Percentiles rank a stretch among this genome's conserved stretches.
Conservation (phyloP, 2,329 filamentous ascomycete genomes). For the Fusarium caatingaense region DNA sequence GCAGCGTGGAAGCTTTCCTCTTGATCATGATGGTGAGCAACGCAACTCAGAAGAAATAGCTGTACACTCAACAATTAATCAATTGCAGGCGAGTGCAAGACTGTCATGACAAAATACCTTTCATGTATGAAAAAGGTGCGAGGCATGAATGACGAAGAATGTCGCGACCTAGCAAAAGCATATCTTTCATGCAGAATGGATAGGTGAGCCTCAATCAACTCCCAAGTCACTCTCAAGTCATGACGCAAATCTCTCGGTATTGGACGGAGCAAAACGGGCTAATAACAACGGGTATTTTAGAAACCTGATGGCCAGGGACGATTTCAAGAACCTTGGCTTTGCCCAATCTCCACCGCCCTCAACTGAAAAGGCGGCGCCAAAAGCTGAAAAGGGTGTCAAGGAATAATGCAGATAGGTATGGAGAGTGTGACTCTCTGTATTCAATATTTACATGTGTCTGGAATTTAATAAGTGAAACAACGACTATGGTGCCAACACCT, state of each 20-base stretch:
- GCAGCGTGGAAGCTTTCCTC: slow-evolving; percentile 90
- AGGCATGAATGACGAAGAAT: slow-evolving; percentile 88
- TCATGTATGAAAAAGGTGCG: slow-evolving; percentile 85
- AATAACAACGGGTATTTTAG: slow-evolving; percentile 56
- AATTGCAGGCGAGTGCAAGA: slow-evolving; percentile 85
- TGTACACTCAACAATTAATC: slow-evolving; percentile 14
- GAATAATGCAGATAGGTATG: slow-evolving; percentile 43
- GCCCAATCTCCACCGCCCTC: slow-evolving; percentile 47
- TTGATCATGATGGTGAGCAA: slow-evolving; percentile 81
- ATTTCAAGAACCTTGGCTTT: slow-evolving; percentile 94
- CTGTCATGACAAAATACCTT: slow-evolving; percentile 86
- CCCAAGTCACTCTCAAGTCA: not conserved
- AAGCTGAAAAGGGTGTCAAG: slow-evolving; percentile 53
- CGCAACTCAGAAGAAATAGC: slow-evolving; percentile 23
- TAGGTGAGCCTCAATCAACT: slow-evolving; percentile 66
- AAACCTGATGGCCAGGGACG: slow-evolving; percentile 95
- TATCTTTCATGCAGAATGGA: slow-evolving; percentile 97
- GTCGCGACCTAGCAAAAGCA: slow-evolving; percentile 84
- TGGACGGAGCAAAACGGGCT: slow-evolving; percentile 32
- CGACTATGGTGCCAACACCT: not conserved
- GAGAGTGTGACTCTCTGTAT: slow-evolving; percentile 19
- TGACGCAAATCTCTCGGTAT: slow-evolving; percentile 30
- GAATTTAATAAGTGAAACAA: slow-evolving; percentile 33
- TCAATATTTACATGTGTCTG: not conserved
- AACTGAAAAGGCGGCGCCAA: slow-evolving; percentile 42